Evolutionary conservation across 2,329 filamentous ascomycete genomes (phyloP), one percentile per base, ranked within the genome.

Genomic region (Beauveria varroae): DNA sequence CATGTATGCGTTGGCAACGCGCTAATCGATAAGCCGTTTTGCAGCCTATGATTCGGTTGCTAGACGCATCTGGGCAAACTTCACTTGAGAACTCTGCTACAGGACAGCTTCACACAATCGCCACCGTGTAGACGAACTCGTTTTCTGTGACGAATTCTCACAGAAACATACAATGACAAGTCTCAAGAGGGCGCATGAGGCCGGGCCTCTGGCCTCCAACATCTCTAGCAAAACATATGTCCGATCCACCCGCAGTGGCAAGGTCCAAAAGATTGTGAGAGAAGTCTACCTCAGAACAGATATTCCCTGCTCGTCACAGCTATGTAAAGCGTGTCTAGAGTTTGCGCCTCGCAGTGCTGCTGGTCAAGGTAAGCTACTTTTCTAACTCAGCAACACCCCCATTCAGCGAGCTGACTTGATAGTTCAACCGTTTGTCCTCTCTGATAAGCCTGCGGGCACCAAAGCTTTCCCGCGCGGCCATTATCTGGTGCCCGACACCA

Each of bases 241-340:
- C 65, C 86, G 95, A 63, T 97, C 95, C 28, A 96, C 93, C 53
- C 93, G 91, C 76, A 95, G 87, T 75, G 95, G 95, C 75, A 97
- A 97, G 79, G 93, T 98, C 63, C 95, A 98, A 75, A 99, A 99
- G 81, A 96, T 99, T 71, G 95, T 99, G 67, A 87, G 93, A 70
- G 95, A 99, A 79, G 83, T 98, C 65, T 99, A 99, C 76, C 82
- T 99, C 64, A 86, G 95, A 74, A 90, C 93, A 77, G 95, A 99
- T 74, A 98, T 99, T 70, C 93, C 95, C 55, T 99, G 95, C 78
- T 97, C 93, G 40, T 98, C 93, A 28, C 89, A 88, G 74, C 80
- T 99, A 50, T 99, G 95, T 79, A 82, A 83, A 64, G 77, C 76
- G 69, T 99, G 95, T 74, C 81, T 90, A 50, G 81, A 86, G 52